phyloP scores from a whole-genome alignment of 2,329 filamentous ascomycete genomes.

The Septoria linicola region DNA sequence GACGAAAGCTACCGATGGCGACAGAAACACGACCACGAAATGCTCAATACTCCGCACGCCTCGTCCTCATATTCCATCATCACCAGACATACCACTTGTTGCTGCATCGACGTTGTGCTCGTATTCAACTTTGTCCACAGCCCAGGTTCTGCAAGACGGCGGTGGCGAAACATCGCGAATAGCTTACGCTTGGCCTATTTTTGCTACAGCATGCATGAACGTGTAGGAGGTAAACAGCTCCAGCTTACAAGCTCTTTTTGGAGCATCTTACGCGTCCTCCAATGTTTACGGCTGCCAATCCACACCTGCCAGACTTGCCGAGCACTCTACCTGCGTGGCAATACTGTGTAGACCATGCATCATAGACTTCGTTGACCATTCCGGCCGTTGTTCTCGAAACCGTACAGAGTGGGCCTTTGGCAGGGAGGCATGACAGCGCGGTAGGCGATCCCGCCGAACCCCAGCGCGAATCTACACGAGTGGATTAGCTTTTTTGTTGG shows the following conservation, averaged over 20 bases:
- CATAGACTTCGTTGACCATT: neutral
- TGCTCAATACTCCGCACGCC: no score
- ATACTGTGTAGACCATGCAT: slow-evolving; percentile 1
- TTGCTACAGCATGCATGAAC: slow-evolving; percentile 6
- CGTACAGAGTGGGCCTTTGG: slow-evolving; percentile 5
- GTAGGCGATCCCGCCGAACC: slow-evolving; percentile 7
- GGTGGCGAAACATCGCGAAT: slow-evolving; percentile 17
- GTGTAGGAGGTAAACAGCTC: neutral
- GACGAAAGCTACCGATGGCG: no score
- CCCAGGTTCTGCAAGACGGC: slow-evolving; percentile 11
- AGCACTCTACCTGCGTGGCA: slow-evolving; percentile 1
- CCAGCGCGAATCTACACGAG: slow-evolving; percentile 5
- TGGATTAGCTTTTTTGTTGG: slow-evolving; percentile 15
- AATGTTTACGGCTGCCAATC: neutral
- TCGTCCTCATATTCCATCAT: no score
- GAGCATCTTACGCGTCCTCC: slow-evolving; percentile 10
- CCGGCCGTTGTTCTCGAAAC: slow-evolving; percentile 10
- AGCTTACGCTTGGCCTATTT: slow-evolving; percentile 2
- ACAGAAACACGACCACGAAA: no score
- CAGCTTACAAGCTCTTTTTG: neutral
- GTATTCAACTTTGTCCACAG: slow-evolving; percentile 17
- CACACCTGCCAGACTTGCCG: neutral
- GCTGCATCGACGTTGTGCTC: slow-evolving; percentile 2
- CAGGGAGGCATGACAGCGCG: neutral
- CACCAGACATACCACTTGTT: no score